Percentiles rank a stretch among this genome's conserved stretches.
Evolutionary conservation across 805 yeast genomes (phyloP).

Genomic region (Monosporozyma siamensis): DNA sequence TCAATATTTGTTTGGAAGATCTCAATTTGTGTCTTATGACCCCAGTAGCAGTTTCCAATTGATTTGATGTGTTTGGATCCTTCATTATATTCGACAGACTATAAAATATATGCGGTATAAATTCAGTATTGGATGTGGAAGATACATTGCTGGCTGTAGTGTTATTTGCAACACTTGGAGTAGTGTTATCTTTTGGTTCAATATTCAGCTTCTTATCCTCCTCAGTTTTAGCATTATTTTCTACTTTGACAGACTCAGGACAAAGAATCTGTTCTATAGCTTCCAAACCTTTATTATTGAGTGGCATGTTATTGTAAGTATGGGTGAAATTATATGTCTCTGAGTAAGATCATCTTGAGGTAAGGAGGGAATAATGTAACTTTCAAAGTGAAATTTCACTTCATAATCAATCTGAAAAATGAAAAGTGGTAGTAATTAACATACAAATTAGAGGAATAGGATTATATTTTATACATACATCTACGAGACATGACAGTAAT

Average conservation of each 20-base stretch:
- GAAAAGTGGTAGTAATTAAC: too few species aligned
- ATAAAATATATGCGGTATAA: constrained; percentile 28
- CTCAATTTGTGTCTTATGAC: constrained; percentile 27
- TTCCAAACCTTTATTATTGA: constrained; percentile 6
- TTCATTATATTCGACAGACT: constrained; percentile 26
- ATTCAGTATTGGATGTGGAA: constrained; percentile 15
- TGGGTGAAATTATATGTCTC: too few species aligned
- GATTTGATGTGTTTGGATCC: constrained; percentile 27
- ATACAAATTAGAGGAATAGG: too few species aligned
- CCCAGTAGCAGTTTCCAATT: constrained; percentile 25
- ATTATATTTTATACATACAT: too few species aligned
- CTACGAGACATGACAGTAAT: too few species aligned
- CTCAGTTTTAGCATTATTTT: neutral
- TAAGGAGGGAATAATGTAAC: too few species aligned
- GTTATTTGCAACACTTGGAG: neutral
- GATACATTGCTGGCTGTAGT: neutral
- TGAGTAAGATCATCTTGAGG: too few species aligned
- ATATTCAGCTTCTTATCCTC: neutral
- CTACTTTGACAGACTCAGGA: constrained; percentile 1
- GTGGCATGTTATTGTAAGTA: neutral
- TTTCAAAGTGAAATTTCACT: too few species aligned
- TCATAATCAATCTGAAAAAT: too few species aligned
- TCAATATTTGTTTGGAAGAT: constrained; percentile 21
- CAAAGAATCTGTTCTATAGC: constrained; percentile 5
- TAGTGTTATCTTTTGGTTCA: neutral